Evolutionary conservation across 2,329 filamentous ascomycete genomes (phyloP), one percentile per base, ranked within the genome.

Genomic region (Arthrinium phaeospermum): DNA sequence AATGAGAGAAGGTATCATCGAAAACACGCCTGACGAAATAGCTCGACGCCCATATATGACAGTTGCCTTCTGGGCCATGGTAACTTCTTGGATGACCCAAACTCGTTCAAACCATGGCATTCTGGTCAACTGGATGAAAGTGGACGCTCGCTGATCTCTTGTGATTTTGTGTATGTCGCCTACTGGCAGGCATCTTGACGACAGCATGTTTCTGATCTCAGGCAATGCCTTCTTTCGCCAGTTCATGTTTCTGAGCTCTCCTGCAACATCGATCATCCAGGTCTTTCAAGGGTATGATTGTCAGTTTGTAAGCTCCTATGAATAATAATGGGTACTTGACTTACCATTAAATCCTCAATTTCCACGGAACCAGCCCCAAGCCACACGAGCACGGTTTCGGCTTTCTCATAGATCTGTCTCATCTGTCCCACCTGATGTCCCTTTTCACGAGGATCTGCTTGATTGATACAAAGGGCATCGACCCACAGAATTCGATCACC

Each of bases 401-500:
- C 64, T 6, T 22, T 44, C 16, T 68, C 8, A 22, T 68, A 68
- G 22, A 14, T 30, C 0, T 19, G 2, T 14, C 10, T 24, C 37
- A 68, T 68, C 22, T 45, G 64, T 1, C 44, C n/a, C 13, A 68
- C 64, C 7, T 68, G 64, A 30, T 68, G 64, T 22, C 64, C 64
- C n/a, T 46, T 44, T 68, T 68, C 64, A 3, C 22, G 41, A 24
- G 16, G 10, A 27, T 68, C 37, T 7, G 16, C 12, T 27, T 68
- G 64, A 22, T 68, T 45, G 37, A 68, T 68, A 5, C 64, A 68
- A 3, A 68, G 7, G 4, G 64, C 64, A 46, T 68, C 64, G 10
- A 68, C 64, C 64, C 64, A 68, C 2, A 68, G 64, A 3, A 68
- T 27, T 7, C 64, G 24, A 24, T 67, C 64, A 22, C 14, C 1